A percentile compares a stretch with the other conserved stretches of the same genome.
Conservation (phyloP, 1,284 basidiomycete genomes). For the Tylopilus sp. region DNA sequence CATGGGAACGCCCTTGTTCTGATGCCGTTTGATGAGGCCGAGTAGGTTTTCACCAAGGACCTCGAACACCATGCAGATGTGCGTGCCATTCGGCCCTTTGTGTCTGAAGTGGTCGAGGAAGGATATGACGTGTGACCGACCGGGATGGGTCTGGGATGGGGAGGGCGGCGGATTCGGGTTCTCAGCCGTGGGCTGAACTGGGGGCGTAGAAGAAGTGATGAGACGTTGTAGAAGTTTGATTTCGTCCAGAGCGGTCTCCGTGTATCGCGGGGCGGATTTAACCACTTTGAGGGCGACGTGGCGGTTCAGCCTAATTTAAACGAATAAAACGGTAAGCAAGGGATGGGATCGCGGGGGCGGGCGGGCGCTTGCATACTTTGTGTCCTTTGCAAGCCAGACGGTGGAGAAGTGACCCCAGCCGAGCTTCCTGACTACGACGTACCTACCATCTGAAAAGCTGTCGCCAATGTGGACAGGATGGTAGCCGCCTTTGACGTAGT, state of each 20-base stretch:
- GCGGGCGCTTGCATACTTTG: conserved; percentile 50
- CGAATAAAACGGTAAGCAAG: conserved; percentile 1
- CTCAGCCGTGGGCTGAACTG: conserved; percentile 46
- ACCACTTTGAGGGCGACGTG: conserved; percentile 99
- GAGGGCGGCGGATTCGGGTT: conserved; percentile 61
- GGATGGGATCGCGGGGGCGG: not conserved
- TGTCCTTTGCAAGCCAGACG: conserved; percentile 88
- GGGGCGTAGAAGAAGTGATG: conserved; percentile 80
- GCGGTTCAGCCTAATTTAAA: conserved; percentile 69
- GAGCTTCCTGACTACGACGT: conserved; percentile 90
- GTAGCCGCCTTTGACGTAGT: conserved; percentile 91
- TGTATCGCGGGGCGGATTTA: conserved; percentile 95
- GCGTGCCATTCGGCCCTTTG: conserved; percentile 93
- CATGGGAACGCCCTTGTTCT: conserved; percentile 93
- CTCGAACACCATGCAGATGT: conserved; percentile 99
- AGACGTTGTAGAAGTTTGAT: conserved; percentile 97
- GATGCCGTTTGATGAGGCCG: conserved; percentile 94
- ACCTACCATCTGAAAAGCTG: conserved; percentile 83
- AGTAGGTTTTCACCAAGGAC: conserved; percentile 98
- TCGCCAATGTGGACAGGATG: conserved; percentile 97
- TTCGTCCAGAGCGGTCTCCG: conserved; percentile 97
- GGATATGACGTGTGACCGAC: conserved; percentile 85
- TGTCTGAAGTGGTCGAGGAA: conserved; percentile 98
- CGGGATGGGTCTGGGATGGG: conserved; percentile 67
- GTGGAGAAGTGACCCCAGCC: conserved; percentile 99